Percentiles rank a stretch among this genome's conserved stretches.
phyloP scores from a whole-genome alignment of 805 yeast genomes.

The Yamadazyma laniorum region DNA sequence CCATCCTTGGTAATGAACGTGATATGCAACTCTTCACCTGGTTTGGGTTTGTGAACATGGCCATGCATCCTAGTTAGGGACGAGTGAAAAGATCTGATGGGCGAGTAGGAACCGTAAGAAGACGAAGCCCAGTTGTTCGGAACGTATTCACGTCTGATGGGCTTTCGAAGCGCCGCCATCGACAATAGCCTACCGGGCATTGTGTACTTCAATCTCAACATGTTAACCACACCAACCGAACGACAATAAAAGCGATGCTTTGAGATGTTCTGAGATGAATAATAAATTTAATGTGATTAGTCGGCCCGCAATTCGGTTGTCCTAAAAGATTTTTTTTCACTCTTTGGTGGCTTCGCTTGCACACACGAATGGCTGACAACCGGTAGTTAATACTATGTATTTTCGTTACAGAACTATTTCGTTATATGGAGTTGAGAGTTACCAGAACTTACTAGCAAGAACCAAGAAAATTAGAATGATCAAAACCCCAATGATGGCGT shows the following conservation, averaged over 20 bases:
- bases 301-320: slow-evolving; percentile 4
- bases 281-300: slow-evolving; percentile 9
- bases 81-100: slow-evolving; percentile 17
- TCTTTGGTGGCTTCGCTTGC: no score
- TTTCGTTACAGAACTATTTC: background rate
- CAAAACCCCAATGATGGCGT: slow-evolving; percentile 86
- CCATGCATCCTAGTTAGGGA: slow-evolving; percentile 54
- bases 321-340: no score
- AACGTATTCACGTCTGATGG: background rate
- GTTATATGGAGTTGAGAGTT: slow-evolving; percentile 6
- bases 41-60: slow-evolving; percentile 83
- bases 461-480: slow-evolving; percentile 79
- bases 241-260: background rate
- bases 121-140: background rate
- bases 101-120: background rate
- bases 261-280: slow-evolving; percentile 5
- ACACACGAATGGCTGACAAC: no score
- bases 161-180: background rate
- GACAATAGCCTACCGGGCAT: background rate
- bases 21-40: slow-evolving; percentile 81
- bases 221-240: background rate
- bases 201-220: background rate
- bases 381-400: no score
- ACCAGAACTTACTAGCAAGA: slow-evolving; percentile 77
- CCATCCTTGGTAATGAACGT: slow-evolving; percentile 95